Percentiles rank a stretch among this genome's conserved stretches.
These are phyloP conservation scores for Poa pratensis DNA, from an alignment of 176 grass and related monocot species.

Conservation along the genomic window DNA sequence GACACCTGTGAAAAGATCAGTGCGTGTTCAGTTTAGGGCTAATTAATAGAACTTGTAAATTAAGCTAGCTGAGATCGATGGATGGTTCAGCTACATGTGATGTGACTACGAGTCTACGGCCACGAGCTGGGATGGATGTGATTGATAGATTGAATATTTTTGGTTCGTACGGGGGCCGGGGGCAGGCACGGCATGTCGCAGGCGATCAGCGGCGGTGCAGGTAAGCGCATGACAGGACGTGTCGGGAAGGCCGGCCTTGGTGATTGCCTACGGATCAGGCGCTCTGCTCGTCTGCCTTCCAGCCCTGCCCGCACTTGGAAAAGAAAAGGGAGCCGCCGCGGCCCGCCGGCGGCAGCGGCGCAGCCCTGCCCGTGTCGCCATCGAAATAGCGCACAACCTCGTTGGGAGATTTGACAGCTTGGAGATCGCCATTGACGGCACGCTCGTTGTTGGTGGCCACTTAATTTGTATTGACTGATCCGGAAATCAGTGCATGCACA, in stretches of 20 bases:
- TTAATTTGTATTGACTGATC: too few species aligned
- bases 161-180: not conserved
- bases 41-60: too few species aligned
- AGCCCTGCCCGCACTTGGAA: not conserved
- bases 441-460: too few species aligned
- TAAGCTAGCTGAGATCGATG: not conserved
- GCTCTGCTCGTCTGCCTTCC: not conserved
- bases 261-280: not conserved
- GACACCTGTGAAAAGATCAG: too few species aligned
- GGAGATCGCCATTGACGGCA: not conserved
- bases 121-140: not conserved
- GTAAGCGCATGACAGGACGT: slow-evolving; percentile 18
- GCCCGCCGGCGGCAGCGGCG: not conserved
- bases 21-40: too few species aligned
- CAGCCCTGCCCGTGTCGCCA: not conserved
- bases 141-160: not conserved
- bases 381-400: slow-evolving; percentile 31
- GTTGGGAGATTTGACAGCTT: not conserved
- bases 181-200: not conserved
- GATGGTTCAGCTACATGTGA: not conserved
- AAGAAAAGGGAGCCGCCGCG: not conserved
- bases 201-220: not conserved
- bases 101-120: not conserved
- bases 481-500: too few species aligned
- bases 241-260: not conserved